Conservation (phyloP, 768 basidiomycete species). For the Panaeolus cyanescens region DNA sequence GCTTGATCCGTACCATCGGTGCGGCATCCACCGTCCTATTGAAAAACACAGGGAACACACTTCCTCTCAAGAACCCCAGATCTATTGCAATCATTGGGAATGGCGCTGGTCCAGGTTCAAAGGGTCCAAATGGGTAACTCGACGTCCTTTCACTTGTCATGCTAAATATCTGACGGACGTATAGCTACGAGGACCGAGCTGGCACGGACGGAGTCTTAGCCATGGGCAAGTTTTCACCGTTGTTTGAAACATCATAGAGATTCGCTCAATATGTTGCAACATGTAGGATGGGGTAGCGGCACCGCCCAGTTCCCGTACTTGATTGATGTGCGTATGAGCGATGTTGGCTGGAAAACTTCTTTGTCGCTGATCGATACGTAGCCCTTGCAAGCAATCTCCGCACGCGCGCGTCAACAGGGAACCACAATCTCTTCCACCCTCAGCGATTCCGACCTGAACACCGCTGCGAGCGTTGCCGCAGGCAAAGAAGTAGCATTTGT, state of each 20-base stretch:
- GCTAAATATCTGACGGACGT: neutral
- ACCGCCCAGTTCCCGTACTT: slow-evolving; percentile 56
- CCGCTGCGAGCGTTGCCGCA: slow-evolving; percentile 41
- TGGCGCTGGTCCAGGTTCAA: slow-evolving; percentile 54
- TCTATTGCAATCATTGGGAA: slow-evolving; percentile 59
- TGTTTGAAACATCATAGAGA: neutral
- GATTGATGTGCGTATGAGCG: slow-evolving; percentile 33
- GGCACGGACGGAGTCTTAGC: slow-evolving; percentile 62
- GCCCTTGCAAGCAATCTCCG: slow-evolving; percentile 48
- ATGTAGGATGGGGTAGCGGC: slow-evolving; percentile 49
- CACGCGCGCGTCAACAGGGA: slow-evolving; percentile 37
- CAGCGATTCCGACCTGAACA: slow-evolving; percentile 50
- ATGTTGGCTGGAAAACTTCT: neutral
- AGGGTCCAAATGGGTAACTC: slow-evolving; percentile 57
- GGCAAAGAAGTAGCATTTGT: slow-evolving; percentile 54
- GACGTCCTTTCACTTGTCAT: neutral
- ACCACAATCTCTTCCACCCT: slow-evolving; percentile 46
- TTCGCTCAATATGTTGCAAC: neutral
- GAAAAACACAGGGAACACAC: slow-evolving; percentile 51
- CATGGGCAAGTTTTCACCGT: slow-evolving; percentile 43
- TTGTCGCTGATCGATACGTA: slow-evolving; percentile 11
- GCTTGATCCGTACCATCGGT: slow-evolving; percentile 58
- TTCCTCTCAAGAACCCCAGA: slow-evolving; percentile 48
- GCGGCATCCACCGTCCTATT: slow-evolving; percentile 64
- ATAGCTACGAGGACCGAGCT: slow-evolving; percentile 49